Evolutionary conservation across 768 basidiomycete genomes (phyloP).

Genomic region (Porphyrellus cyaneotinctus): DNA sequence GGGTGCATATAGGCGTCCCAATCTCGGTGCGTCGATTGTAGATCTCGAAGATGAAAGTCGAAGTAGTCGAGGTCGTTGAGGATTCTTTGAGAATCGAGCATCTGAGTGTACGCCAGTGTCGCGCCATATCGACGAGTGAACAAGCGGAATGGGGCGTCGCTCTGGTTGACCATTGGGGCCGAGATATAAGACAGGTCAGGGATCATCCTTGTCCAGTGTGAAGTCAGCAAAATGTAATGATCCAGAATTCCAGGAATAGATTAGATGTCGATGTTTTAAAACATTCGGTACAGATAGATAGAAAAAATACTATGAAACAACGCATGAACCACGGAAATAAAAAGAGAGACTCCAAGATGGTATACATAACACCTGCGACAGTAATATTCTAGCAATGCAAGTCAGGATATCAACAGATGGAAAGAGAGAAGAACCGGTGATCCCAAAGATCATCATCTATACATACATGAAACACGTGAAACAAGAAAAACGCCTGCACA

Average conservation of each 20-base stretch:
- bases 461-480: slow-evolving; percentile 9
- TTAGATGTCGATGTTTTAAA: slow-evolving; percentile 15
- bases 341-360: slow-evolving; percentile 8
- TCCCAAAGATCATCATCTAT: slow-evolving; percentile 11
- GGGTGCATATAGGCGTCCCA: slow-evolving; percentile 35
- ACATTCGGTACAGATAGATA: slow-evolving; percentile 16
- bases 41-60: slow-evolving; percentile 56
- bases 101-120: slow-evolving; percentile 71
- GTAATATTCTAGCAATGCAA: slow-evolving; percentile 23
- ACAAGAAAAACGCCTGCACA: slow-evolving; percentile 1
- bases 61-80: slow-evolving; percentile 63
- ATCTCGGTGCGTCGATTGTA: slow-evolving; percentile 29
- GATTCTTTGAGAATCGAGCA: slow-evolving; percentile 63
- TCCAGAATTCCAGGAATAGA: slow-evolving; percentile 9
- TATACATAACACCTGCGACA: slow-evolving; percentile 18
- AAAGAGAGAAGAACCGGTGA: slow-evolving; percentile 3
- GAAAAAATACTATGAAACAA: neutral
- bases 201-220: slow-evolving; percentile 10
- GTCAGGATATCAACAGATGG: slow-evolving; percentile 23
- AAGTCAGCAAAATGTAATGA: neutral
- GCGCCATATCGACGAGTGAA: slow-evolving; percentile 60
- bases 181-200: slow-evolving; percentile 42
- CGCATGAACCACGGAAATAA: neutral
- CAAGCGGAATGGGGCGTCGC: slow-evolving; percentile 68
- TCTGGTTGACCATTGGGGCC: slow-evolving; percentile 80